phyloP scores from a whole-genome alignment of 2,329 filamentous ascomycete genomes.

The Myriosclerotinia curreyana region DNA sequence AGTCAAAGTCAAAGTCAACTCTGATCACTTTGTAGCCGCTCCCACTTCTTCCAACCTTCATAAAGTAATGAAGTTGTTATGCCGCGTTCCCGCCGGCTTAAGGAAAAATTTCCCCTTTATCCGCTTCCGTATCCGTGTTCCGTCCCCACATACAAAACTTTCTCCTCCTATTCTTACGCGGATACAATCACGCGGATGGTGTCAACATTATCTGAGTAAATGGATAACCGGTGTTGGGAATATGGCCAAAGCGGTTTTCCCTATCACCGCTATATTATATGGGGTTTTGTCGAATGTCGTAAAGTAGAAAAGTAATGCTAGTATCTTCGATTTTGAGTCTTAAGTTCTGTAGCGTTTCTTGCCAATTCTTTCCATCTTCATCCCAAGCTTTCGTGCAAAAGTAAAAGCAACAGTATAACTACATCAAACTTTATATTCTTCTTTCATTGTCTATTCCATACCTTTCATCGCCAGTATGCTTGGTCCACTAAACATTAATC shows the following conservation, averaged over 20 bases:
- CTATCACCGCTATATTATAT: background rate
- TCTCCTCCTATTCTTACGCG: conserved; percentile 20
- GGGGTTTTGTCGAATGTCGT: background rate
- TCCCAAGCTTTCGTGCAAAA: background rate
- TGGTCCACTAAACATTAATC: conserved; percentile 31
- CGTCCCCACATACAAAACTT: conserved; percentile 2
- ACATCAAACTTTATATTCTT: background rate
- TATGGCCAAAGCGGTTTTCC: background rate
- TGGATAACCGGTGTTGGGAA: background rate
- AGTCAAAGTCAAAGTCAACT: conserved; percentile 2
- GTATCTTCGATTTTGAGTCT: background rate
- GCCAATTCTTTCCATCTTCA: background rate
- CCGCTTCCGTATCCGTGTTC: conserved; percentile 28
- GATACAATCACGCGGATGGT: conserved; percentile 9
- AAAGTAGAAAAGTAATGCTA: background rate
- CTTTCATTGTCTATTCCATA: background rate
- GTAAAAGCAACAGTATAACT: background rate
- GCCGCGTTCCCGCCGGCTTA: conserved; percentile 15
- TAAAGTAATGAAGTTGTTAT: background rate
- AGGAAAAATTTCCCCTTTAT: conserved; percentile 9
- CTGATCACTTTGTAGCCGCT: conserved; percentile 18
- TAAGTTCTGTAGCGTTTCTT: background rate
- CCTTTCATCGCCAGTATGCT: conserved; percentile 28
- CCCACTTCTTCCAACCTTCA: background rate
- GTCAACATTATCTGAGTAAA: background rate